Conservation (phyloP, 257 asterid genomes). For the Perilla frutescens region DNA sequence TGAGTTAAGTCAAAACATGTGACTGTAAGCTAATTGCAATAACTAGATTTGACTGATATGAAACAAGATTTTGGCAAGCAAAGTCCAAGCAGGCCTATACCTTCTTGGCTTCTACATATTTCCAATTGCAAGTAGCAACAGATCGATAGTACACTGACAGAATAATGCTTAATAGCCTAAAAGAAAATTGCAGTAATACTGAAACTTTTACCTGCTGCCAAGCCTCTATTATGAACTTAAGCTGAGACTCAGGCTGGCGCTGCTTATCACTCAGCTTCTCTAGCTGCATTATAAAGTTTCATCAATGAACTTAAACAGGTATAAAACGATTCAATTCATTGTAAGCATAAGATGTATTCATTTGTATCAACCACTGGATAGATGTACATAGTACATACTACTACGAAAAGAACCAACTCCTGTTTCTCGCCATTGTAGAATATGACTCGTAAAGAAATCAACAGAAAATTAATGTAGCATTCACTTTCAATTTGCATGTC, state of each 20-base stretch:
- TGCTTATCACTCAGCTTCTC: slow-evolving; percentile 89
- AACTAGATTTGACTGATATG: background rate
- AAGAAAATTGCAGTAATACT: slow-evolving; percentile 13
- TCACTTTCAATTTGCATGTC: slow-evolving; percentile 12
- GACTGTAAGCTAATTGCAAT: background rate
- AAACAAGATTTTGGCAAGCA: background rate
- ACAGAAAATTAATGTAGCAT: background rate
- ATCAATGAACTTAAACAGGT: slow-evolving; percentile 29
- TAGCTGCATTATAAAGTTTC: slow-evolving; percentile 62
- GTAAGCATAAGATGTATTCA: slow-evolving; percentile 16
- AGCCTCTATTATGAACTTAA: slow-evolving; percentile 92
- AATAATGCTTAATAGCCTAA: slow-evolving; percentile 14
- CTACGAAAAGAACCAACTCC: slow-evolving; percentile 15
- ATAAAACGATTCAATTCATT: slow-evolving; percentile 7
- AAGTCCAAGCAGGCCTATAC: slow-evolving; percentile 22
- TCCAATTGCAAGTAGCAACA: slow-evolving; percentile 16
- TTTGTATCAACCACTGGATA: slow-evolving; percentile 2
- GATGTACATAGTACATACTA: background rate
- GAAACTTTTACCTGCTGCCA: slow-evolving; percentile 80
- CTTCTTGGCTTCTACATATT: background rate
- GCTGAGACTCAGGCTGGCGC: slow-evolving; percentile 94
- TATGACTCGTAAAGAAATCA: no score
- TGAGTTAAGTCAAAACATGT: slow-evolving; percentile 19
- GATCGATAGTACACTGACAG: slow-evolving; percentile 9
- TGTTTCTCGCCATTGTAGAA: background rate